Base-by-base conservation (phyloP, 306 rosid genomes). In the Styphnolobium japonicum region DNA sequence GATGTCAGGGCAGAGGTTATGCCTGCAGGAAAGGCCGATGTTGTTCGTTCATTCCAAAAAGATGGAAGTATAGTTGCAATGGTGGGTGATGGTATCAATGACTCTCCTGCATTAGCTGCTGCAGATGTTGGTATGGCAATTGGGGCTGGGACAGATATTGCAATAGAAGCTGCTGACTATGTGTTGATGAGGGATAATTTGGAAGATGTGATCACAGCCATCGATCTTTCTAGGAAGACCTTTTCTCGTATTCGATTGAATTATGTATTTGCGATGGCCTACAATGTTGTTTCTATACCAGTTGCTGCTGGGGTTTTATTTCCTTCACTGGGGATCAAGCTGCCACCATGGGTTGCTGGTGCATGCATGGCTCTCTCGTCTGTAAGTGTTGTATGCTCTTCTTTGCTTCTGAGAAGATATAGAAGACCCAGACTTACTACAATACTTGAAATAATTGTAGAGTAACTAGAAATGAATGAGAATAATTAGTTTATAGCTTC, bases 11-110 rank as follows among this genome's bases (percentile, higher is more conserved):
- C 97, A 60, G 98, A 93, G 85, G 97, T 93, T 57, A 80, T 91
- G 98, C 98, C 98, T 0, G 97, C 98, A n/a, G 98, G 94, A 81
- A 93, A 93, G 87, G 97, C 97, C 0, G 94, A 91, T 15, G 97
- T 85, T 33, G 72, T 93, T 6, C 90, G 82, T 6, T 89, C 92
- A 12, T 91, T 93, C 71, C 97, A 93, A 46, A 85, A 84, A 19
- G 87, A 91, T 78, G 94, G 98, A 80, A 87, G 91, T 63, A 66
- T 71, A 53, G 97, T 93, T 67, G 98, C 98, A 16, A 93, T 91
- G 98, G 98, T 93, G 60, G 98, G 98, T 31, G 98, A 93, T 55
- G 98, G 98, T 22, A 91, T 93, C 89, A 93, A 93, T 8, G 98
- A 93, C 62, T 93, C 98, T 42, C 98, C 98, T 2, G 98, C 97